These are phyloP conservation scores for Conticribra guillardii DNA, from an alignment of 108 stramenopile genomes.

Conservation along the genomic window DNA sequence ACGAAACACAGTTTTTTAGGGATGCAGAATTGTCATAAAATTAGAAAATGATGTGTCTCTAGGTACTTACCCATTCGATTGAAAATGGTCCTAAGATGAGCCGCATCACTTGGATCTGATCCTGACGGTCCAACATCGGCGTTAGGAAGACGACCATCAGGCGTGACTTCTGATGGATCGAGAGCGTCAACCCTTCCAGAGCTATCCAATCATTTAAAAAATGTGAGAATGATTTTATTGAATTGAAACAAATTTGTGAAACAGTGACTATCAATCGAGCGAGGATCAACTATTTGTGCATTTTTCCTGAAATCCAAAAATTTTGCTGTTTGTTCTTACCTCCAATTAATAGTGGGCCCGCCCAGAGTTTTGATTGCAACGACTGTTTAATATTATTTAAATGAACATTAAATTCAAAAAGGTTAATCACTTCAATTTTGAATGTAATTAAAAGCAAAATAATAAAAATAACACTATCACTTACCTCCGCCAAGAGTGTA, in stretches of 20 bases:
- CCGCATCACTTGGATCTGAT: conserved; percentile 64
- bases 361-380: conserved; percentile 64
- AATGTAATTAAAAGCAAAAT: background rate
- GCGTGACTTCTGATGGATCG: conserved; percentile 50
- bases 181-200: conserved; percentile 67
- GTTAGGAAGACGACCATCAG: conserved; percentile 87
- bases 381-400: too few relatives aligned
- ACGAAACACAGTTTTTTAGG: background rate
- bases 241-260: background rate
- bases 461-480: background rate
- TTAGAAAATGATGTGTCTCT: too few relatives aligned
- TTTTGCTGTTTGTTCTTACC: background rate
- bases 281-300: too few relatives aligned
- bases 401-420: too few relatives aligned
- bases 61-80: conserved; percentile 78
- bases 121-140: conserved; percentile 75
- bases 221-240: background rate
- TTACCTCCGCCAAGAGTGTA: conserved; percentile 83
- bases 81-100: conserved; percentile 82
- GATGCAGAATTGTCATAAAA: too few relatives aligned
- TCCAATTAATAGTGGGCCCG: conserved; percentile 69
- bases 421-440: too few relatives aligned
- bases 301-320: too few relatives aligned
- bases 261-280: background rate
- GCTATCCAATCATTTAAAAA: conserved; percentile 33